Evolutionary conservation across 106 monocot genomes (phyloP), one percentile per base, ranked within the genome.

Genomic region (Dendrobium catenatum): DNA sequence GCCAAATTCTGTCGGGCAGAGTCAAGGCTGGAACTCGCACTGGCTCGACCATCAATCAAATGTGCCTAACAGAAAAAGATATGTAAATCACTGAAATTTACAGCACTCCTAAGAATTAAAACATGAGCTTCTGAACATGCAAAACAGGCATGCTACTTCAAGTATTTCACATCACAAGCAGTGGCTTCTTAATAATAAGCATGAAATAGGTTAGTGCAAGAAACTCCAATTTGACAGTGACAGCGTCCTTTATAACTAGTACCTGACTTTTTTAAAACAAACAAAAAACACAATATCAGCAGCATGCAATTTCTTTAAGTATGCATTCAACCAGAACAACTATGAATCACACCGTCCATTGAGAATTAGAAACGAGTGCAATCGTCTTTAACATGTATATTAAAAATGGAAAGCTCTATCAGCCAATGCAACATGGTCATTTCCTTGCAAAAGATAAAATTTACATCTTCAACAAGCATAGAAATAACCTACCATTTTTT

Each of bases 1-100:
- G 98, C 98, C 42, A 99, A 77, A 86, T 99, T 99, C 86, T 99
- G 98, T 64, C 95, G 77, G 0, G 98, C 98, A 51, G 98, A 99
- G 82, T 99, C 98, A 79, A 93, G 86, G 81, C 88, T 91, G 51
- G 95, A 90, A 84, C 93, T 95, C 79, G 93, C 83, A 89, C 89
- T 91, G 10, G 91, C 86, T 49, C 93, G 93, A 19, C 98, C 98
- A 87, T 98, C 98, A 90, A 95, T 95, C 83, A 99, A 87, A 75
- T 99, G 98, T 15, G 83, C 95, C 98, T 99, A 29, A 33, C 43
- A 78, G 44, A 64, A 80, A 73, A 6, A 43, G 2, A 22, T 43
- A 74, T 20, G n/a, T 22, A 74, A 43, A 74, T 74, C 43, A 44
- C 44, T 43, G 8, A 44, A 74, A 19, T 44, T 43, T 74, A 18